These are phyloP conservation scores for Moniliophthora roreri DNA, from an alignment of 1,284 basidiomycete species.

Conservation along the genomic window DNA sequence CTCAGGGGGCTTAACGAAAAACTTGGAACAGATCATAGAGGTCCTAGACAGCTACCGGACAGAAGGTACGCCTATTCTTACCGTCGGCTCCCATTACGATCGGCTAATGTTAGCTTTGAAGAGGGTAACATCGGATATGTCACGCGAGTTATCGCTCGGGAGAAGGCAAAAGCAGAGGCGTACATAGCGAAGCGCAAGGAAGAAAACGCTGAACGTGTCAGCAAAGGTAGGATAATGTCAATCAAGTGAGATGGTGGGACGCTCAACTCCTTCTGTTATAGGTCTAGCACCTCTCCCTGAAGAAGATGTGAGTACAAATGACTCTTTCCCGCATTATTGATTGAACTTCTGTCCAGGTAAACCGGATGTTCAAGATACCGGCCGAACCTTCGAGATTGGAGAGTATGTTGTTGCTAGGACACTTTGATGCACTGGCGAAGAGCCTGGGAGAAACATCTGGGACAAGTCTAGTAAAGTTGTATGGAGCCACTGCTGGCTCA, in stretches of 20 bases:
- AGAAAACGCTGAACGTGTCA: conserved; percentile 83
- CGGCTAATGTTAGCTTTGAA: background rate
- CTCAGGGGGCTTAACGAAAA: conserved; percentile 55
- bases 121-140: conserved; percentile 92
- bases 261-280: conserved; percentile 44
- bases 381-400: conserved; percentile 90
- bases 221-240: conserved; percentile 84
- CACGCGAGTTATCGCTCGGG: conserved; percentile 87
- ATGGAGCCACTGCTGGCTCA: conserved; percentile 50
- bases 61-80: conserved; percentile 45
- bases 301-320: conserved; percentile 64
- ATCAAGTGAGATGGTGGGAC: conserved; percentile 60
- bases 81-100: background rate
- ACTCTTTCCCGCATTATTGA: too few species aligned
- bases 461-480: conserved; percentile 75
- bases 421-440: conserved; percentile 83
- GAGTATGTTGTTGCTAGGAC: conserved; percentile 84
- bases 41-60: conserved; percentile 85
- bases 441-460: conserved; percentile 74
- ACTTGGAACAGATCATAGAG: conserved; percentile 83
- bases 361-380: conserved; percentile 84
- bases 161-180: conserved; percentile 81
- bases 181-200: conserved; percentile 85
- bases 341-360: background rate
- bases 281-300: conserved; percentile 87